Evolutionary conservation across 83 land plant species (phyloP), one percentile per base, ranked within the genome.

Genomic region (Larix sibirica): DNA sequence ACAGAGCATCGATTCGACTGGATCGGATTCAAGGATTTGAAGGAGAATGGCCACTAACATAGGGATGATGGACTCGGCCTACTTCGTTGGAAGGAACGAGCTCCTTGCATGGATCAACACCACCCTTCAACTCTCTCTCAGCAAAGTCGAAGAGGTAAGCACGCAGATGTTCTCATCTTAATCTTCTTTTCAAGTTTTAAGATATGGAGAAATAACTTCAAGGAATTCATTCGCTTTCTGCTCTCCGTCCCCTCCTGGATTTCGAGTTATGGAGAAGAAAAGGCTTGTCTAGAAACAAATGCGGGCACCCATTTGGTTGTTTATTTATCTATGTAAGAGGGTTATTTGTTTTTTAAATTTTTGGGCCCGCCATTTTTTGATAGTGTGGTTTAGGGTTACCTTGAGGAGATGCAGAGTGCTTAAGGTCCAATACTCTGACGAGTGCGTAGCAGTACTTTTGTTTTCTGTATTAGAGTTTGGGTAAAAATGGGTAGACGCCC

Each of bases 51-150:
- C 94, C 79, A 88, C 94, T 26, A 93, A 86, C 75, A 91, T 93
- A 38, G 96, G 96, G 71, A 94, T 92, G 89, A 94, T 93, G 94
- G 94, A 93, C 66, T 40, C 87, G 12, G 95, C 94, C 0, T 93
- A 91, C 83, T 93, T 93, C 84, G 94, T 93, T 10, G 95, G 95
- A 6, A 79, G 95, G 79, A 79, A 85, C 24, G 95, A 93, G 87
- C 88, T 93, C 79, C 92, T 93, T 31, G 79, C 93, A 1, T 91
- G 92, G 94, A 89, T 93, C 90, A 93, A 93, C 86, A 74, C 92
- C 71, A 93, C 94, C 31, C 94, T 93, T 42, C 94, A 88, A 8
- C 95, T 93, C 92, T 82, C 71, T 31, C 86, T 93, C 67, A 87
- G 90, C 81, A 93, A 91, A 85, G 90, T 93, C 76, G 94, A 91